Conservation (phyloP, 1,284 basidiomycete genomes). For the Moniliophthora roreri region DNA sequence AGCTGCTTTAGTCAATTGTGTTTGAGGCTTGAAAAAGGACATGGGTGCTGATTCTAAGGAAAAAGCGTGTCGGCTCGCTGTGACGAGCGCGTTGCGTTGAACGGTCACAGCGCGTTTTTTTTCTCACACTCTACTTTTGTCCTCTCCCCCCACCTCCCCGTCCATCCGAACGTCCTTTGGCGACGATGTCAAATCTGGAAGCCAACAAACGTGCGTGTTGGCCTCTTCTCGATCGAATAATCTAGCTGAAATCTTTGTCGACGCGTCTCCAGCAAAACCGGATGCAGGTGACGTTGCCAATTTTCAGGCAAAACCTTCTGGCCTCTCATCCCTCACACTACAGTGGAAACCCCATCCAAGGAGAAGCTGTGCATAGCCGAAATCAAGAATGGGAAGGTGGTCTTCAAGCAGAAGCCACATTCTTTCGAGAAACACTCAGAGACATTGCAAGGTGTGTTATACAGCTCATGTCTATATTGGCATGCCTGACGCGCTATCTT, state of each 20-base stretch:
- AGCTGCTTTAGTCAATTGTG: constrained; percentile 36
- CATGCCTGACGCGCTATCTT: constrained; percentile 1
- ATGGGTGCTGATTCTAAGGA: constrained; percentile 29
- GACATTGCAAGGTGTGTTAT: constrained; percentile 73
- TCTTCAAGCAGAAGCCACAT: constrained; percentile 77
- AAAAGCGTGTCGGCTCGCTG: constrained; percentile 22
- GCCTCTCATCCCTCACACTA: constrained; percentile 23
- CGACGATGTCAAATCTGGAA: constrained; percentile 36
- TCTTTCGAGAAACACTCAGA: constrained; percentile 78
- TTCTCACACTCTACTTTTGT: constrained; percentile 24
- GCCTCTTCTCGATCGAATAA: not conserved
- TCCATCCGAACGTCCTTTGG: constrained; percentile 22
- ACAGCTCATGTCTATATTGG: constrained; percentile 4
- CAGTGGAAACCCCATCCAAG: constrained; percentile 29
- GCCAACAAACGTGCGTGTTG: constrained; percentile 34
- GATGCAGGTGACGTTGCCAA: constrained; percentile 1
- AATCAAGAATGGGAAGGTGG: constrained; percentile 73
- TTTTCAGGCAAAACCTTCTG: not conserved
- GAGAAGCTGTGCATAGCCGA: constrained; percentile 51
- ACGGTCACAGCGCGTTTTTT: constrained; percentile 31
- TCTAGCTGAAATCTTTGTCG: not conserved
- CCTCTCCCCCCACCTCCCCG: constrained; percentile 13
- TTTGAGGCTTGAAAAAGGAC: constrained; percentile 61
- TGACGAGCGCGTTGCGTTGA: constrained; percentile 45
- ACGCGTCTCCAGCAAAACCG: not conserved